Percentiles rank a stretch among this genome's conserved stretches.
These are phyloP conservation scores for Suhomyces ambrosiae DNA, from an alignment of 1,139 yeast genomes.

Conservation along the genomic window DNA sequence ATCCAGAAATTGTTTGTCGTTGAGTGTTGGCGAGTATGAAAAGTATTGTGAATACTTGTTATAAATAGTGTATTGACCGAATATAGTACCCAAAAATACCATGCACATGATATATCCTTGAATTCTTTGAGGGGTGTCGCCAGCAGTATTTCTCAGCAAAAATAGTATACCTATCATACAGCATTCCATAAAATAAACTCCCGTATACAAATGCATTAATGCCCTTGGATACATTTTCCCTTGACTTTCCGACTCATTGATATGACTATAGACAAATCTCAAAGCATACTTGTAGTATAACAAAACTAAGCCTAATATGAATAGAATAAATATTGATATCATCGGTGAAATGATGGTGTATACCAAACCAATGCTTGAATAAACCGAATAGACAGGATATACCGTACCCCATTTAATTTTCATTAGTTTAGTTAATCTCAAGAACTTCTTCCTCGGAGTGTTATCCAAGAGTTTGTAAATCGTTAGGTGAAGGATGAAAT, in stretches of 20 bases:
- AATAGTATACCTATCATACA: conserved; percentile 77
- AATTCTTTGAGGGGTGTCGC: conserved; percentile 31
- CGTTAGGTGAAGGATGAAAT: conserved; percentile 43
- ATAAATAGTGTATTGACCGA: conserved; percentile 36
- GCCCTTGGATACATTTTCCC: conserved; percentile 77
- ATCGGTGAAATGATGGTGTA: conserved; percentile 80
- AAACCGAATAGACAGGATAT: conserved; percentile 74
- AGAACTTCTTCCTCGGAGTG: conserved; percentile 63
- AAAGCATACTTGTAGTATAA: conserved; percentile 71
- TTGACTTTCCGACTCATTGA: conserved; percentile 60
- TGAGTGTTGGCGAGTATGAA: conserved; percentile 32
- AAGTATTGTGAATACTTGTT: conserved; percentile 32
- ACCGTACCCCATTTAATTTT: conserved; percentile 72
- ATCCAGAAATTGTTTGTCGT: conserved; percentile 9
- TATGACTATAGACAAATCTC: conserved; percentile 52
- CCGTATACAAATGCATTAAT: conserved; percentile 71
- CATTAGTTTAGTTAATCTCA: conserved; percentile 45
- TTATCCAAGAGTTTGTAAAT: conserved; percentile 40
- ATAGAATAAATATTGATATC: conserved; percentile 61
- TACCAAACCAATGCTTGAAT: conserved; percentile 75
- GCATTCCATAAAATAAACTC: conserved; percentile 76
- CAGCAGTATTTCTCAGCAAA: conserved; percentile 51
- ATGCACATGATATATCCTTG: conserved; percentile 53
- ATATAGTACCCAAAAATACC: conserved; percentile 39
- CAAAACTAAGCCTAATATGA: conserved; percentile 59